Evolutionary conservation across 371 early-diverging fungal species (phyloP), one percentile per base, ranked within the genome.

Genomic region (Mortierella sp.): DNA sequence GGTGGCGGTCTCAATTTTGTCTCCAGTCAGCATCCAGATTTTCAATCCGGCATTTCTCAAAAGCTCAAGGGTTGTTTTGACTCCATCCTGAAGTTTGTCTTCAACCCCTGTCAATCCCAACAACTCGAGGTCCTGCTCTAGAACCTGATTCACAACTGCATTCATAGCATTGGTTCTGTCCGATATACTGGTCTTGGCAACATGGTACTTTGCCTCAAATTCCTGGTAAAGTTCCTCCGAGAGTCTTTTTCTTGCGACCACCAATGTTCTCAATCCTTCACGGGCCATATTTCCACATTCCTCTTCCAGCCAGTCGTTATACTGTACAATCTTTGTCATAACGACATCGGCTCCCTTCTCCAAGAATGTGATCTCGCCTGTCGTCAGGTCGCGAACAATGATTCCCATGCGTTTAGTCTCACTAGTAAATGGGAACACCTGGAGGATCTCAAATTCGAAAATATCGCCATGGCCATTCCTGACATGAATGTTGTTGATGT

Each of bases 1-100:
- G 1, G 94, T 97, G n/a, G 99, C 99, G 3, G 99, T 99, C 87
- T 99, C 99, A 71, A 98, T 96, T 81, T 99, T 99, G 85, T 99
- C 99, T 33, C 99, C 99, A 0, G 99, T 99, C 64, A 99, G 88
- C 99, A 99, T 99, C 99, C 99, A 99, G 22, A 99, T 94, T 82
- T 94, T 96, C 64, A 99, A 80, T 11, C 98, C 99, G 21, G 99
- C 99, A 84, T 98, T 96, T 65, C 97, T 90, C 73, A 99, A 86
- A 22, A 91, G 86, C 85, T 99, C 99, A 21, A 99, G 82, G 4
- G 99, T 98, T 19, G 89, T 87, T 66, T 94, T 95, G 53, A 99
- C 99, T 43, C 94, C 94, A 77, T 98, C 98, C 83, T 99, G 99
- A 55, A 99, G 88, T 79, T 96, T 97, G 79, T 99, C 99, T 85